These are phyloP conservation scores for Pyrenophora graminea DNA, from an alignment of 2,329 filamentous ascomycete genomes.

Conservation along the genomic window DNA sequence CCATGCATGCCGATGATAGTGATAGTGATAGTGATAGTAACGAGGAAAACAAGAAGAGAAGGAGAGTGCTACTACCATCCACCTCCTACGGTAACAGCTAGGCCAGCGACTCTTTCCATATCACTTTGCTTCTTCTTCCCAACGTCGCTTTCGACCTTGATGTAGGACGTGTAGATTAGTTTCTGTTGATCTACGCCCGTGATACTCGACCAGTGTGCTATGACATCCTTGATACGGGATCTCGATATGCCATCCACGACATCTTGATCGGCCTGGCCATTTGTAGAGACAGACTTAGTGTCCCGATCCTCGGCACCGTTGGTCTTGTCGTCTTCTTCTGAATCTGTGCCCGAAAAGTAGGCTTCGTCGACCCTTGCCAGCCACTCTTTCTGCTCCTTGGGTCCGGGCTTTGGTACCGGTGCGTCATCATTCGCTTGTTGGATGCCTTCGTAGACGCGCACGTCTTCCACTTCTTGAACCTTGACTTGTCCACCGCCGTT, in stretches of 20 bases:
- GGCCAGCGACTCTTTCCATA: constrained; percentile 80
- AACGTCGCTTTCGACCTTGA: constrained; percentile 92
- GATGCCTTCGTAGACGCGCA: constrained; percentile 40
- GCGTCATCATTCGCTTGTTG: constrained; percentile 35
- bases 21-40: neutral
- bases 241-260: constrained; percentile 68
- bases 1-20: neutral
- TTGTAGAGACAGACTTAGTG: constrained; percentile 22
- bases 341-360: constrained; percentile 75
- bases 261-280: constrained; percentile 20
- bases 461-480: constrained; percentile 70
- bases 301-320: constrained; percentile 49
- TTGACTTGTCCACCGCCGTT: constrained; percentile 97
- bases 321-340: constrained; percentile 32
- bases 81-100: constrained; percentile 88
- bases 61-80: constrained; percentile 68
- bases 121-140: constrained; percentile 69
- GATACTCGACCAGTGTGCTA: constrained; percentile 75
- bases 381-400: constrained; percentile 80
- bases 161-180: constrained; percentile 83
- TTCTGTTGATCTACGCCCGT: constrained; percentile 73
- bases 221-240: constrained; percentile 66
- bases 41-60: neutral
- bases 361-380: constrained; percentile 63
- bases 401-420: constrained; percentile 61